Base-by-base conservation (phyloP, 768 basidiomycete genomes). In the Rhodotorula taiwanensis region DNA sequence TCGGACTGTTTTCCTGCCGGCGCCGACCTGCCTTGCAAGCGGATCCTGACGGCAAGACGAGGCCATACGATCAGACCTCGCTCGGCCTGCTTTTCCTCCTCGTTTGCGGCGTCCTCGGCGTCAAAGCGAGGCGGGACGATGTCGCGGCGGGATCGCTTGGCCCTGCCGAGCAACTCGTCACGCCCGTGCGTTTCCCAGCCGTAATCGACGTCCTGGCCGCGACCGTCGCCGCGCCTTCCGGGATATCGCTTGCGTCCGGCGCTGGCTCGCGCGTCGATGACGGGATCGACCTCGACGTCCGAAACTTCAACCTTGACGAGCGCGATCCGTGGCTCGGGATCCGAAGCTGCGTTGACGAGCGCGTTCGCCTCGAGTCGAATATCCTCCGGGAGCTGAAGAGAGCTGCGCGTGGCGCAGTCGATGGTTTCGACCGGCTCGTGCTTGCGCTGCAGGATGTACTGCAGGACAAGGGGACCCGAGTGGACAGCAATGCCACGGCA, bases 401-500 rank as follows among this genome's bases (percentile, higher is more conserved):
- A 70, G 20, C 64, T 53, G 11, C 77, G 72, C 5, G 50, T 53
- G 11, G 73, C 54, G 31, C 41, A 63, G 64, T 70, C 43, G 50
- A 20, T 28, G 52, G 50, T 58, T 43, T 13, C 63, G 10, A 47
- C 54, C 6, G 64, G 63, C 30, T 64, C 70, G 48, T 65, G 61
- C 58, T 58, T 21, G 64, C 50, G 34, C 44, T 76, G 79, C 42
- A 86, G 69, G 34, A 80, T 81, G 70, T 81, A 82, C 71, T 85
- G 85, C 58, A 83, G 79, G 13, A 83, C 50, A 5, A 81, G 80
- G 10, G 83, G 47, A 5, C 82, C 78, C 0, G 81, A 83, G 28
- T 76, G 81, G 33, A 84, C 71, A 4, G 84, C 83, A 58, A 88
- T 74, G 6, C 89, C 89, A 33, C 88, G 82, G 5, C 83, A 84